These are phyloP conservation scores for Ilyonectria mors-panacis DNA, from an alignment of 2,329 filamentous ascomycete genomes.

Conservation along the genomic window DNA sequence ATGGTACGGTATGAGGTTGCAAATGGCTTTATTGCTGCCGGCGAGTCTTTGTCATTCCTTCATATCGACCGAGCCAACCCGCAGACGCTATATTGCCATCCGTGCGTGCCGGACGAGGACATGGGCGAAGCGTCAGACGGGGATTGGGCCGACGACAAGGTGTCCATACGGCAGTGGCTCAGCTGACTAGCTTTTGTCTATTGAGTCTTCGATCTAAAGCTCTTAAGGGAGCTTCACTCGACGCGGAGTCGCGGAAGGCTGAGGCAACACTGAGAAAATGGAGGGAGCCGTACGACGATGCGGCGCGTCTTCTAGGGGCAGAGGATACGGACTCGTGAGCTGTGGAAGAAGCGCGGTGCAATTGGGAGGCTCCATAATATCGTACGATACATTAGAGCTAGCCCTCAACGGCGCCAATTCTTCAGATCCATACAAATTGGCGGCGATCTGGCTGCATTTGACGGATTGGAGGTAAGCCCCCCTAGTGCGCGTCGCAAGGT, in stretches of 20 bases:
- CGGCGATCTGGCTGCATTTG: background rate
- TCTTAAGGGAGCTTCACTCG: slow-evolving; percentile 30
- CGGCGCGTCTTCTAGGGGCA: slow-evolving; percentile 19
- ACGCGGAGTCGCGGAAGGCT: slow-evolving; percentile 25
- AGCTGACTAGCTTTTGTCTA: slow-evolving; percentile 41
- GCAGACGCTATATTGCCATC: slow-evolving; percentile 38
- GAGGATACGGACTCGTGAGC: slow-evolving; percentile 2
- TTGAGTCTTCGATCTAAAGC: slow-evolving; percentile 38
- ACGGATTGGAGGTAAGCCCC: background rate
- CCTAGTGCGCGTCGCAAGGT: background rate
- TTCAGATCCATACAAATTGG: background rate
- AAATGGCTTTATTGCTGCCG: slow-evolving; percentile 47
- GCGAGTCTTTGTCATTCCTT: slow-evolving; percentile 47
- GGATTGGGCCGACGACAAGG: slow-evolving; percentile 12
- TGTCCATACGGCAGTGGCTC: slow-evolving; percentile 38
- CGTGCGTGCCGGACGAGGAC: slow-evolving; percentile 30
- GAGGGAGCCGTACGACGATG: slow-evolving; percentile 39
- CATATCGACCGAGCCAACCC: slow-evolving; percentile 34
- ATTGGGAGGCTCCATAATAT: background rate
- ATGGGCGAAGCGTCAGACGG: slow-evolving; percentile 18
- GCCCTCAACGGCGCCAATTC: background rate
- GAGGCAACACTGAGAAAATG: slow-evolving; percentile 33
- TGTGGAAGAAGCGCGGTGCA: background rate
- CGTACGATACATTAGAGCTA: background rate
- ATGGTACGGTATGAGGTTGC: slow-evolving; percentile 39